A percentile compares a stretch with the other conserved stretches of the same genome.
Conservation (phyloP, 139 green algal genomes). For the Chlamydomonas incerta region DNA sequence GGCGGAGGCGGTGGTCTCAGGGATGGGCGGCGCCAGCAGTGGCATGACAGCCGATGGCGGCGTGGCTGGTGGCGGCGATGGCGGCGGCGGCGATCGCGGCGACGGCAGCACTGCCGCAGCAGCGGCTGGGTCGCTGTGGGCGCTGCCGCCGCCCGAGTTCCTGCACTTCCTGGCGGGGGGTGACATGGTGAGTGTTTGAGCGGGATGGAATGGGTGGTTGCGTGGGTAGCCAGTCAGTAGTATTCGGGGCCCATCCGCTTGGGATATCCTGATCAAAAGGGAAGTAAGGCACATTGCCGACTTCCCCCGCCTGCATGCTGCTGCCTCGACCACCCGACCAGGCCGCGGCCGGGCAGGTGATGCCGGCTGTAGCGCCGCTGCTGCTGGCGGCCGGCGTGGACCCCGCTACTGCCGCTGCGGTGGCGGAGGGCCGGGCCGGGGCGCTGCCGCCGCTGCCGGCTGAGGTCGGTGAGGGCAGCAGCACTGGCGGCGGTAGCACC, state of each 20-base stretch:
- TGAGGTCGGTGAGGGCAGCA: background rate
- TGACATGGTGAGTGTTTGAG: slow-evolving; percentile 10
- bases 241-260: too few relatives aligned
- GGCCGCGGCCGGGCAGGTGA: background rate
- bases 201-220: too few relatives aligned
- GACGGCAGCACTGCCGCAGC: background rate
- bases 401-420: background rate
- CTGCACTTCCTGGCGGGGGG: slow-evolving; percentile 12
- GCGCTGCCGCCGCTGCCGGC: background rate
- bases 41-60: too few relatives aligned
- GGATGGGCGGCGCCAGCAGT: too few relatives aligned
- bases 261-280: too few relatives aligned
- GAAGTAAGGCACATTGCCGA: too few relatives aligned
- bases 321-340: too few relatives aligned
- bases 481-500: background rate
- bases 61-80: too few relatives aligned
- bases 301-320: too few relatives aligned
- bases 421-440: background rate
- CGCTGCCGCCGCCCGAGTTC: slow-evolving; percentile 7
- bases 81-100: too few relatives aligned
- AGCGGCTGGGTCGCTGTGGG: background rate
- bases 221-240: too few relatives aligned
- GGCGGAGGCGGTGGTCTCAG: too few relatives aligned
- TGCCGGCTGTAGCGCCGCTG: background rate
- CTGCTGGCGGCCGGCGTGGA: background rate